A percentile compares a stretch with the other conserved stretches of the same genome.
Evolutionary conservation across 805 yeast genomes (phyloP).

Genomic region (Candida chauliodis): DNA sequence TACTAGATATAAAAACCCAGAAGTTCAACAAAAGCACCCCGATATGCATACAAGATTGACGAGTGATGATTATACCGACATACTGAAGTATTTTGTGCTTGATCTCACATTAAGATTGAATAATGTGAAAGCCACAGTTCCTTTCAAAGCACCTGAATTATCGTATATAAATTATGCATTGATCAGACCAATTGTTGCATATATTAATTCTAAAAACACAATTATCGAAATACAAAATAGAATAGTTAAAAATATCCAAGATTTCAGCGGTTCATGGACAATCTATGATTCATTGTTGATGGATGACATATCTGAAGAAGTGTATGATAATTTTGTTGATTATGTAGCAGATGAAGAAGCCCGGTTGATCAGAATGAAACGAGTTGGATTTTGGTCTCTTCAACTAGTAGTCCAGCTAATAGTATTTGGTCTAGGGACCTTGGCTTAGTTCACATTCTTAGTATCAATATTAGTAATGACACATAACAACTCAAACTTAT

Average conservation of each 20-base stretch:
- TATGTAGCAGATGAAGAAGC: slow-evolving; percentile 87
- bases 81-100: slow-evolving; percentile 62
- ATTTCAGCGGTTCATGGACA: slow-evolving; percentile 97
- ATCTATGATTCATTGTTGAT: slow-evolving; percentile 83
- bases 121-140: slow-evolving; percentile 85
- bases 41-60: slow-evolving; percentile 29
- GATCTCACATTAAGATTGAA: slow-evolving; percentile 77
- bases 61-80: slow-evolving; percentile 27
- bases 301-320: slow-evolving; percentile 87
- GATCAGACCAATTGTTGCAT: slow-evolving; percentile 91
- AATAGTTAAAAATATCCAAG: slow-evolving; percentile 71
- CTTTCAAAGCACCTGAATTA: slow-evolving; percentile 80
- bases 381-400: slow-evolving; percentile 90
- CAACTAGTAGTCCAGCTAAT: slow-evolving; percentile 80
- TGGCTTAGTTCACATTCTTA: slow-evolving; percentile 33
- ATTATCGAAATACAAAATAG: slow-evolving; percentile 84
- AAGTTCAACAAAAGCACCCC: slow-evolving; percentile 18
- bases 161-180: slow-evolving; percentile 91
- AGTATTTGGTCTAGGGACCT: slow-evolving; percentile 76
- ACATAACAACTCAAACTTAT: slow-evolving; percentile 51
- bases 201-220: slow-evolving; percentile 86
- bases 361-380: slow-evolving; percentile 64
- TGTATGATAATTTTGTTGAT: slow-evolving; percentile 84
- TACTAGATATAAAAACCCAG: slow-evolving; percentile 36
- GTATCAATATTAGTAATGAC: slow-evolving; percentile 48